A percentile compares a stretch with the other conserved stretches of the same genome.
Conservation (phyloP, 352 stramenopile species). For the Globisporangium iwayamae region DNA sequence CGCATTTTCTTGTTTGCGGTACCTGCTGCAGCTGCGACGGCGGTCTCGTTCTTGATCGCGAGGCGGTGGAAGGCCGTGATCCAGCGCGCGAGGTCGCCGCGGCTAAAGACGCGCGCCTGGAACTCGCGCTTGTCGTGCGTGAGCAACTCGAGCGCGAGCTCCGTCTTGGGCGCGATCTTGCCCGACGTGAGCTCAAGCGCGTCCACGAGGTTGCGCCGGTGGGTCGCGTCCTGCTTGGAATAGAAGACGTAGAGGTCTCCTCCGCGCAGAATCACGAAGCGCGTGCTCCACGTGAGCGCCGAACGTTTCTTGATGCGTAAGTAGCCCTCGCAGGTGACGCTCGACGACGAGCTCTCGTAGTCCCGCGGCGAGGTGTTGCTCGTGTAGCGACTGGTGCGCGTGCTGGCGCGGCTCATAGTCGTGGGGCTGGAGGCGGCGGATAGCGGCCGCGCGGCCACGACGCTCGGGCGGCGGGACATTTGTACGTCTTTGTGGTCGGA, state of each 20-base stretch:
- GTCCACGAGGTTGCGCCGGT: slow-evolving; percentile 33
- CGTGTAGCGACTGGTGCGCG: background rate
- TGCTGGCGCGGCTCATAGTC: background rate
- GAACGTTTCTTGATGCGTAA: slow-evolving; percentile 56
- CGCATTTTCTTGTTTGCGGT: slow-evolving; percentile 8
- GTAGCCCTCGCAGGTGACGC: slow-evolving; percentile 45
- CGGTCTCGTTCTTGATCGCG: slow-evolving; percentile 36
- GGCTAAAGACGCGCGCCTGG: slow-evolving; percentile 45
- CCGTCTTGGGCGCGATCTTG: slow-evolving; percentile 36
- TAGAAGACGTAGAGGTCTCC: slow-evolving; percentile 42
- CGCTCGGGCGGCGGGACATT: background rate
- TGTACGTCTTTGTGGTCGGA: no score
- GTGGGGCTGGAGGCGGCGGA: background rate
- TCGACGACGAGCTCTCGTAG: background rate
- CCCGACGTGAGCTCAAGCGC: slow-evolving; percentile 33
- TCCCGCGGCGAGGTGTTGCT: background rate
- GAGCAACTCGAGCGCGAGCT: slow-evolving; percentile 48
- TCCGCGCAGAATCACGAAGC: slow-evolving; percentile 52
- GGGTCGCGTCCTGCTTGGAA: slow-evolving; percentile 52
- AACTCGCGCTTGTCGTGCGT: slow-evolving; percentile 42
- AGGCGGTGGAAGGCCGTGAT: slow-evolving; percentile 65
- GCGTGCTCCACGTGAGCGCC: slow-evolving; percentile 56
- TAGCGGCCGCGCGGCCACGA: background rate
- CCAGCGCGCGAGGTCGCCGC: slow-evolving; percentile 53
- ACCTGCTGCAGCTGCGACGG: slow-evolving; percentile 23